Evolutionary conservation across 1,284 basidiomycete genomes (phyloP).

Genomic region (Omphalotus olearius): DNA sequence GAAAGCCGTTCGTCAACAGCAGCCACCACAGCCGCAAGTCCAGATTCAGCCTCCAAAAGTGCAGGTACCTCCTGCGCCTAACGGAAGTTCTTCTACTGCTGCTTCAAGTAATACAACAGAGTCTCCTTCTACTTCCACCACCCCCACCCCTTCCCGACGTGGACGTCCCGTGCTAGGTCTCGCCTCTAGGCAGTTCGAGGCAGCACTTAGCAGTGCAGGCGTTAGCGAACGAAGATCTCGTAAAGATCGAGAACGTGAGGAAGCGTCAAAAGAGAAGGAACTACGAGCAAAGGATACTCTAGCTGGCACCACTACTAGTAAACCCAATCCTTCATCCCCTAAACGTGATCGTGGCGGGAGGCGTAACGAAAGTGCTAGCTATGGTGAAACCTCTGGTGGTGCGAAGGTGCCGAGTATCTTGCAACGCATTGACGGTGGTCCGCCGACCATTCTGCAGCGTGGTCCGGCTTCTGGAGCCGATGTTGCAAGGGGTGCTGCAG

Average conservation of each 20-base stretch:
- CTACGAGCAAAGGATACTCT: slow-evolving; percentile 18
- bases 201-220: slow-evolving; percentile 54
- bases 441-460: slow-evolving; percentile 7
- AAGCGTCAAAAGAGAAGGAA: slow-evolving; percentile 13
- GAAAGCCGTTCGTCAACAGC: slow-evolving; percentile 7
- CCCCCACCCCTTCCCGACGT: slow-evolving; percentile 33
- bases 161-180: slow-evolving; percentile 53
- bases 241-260: slow-evolving; percentile 24
- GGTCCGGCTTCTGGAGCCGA: not conserved
- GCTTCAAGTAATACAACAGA: slow-evolving; percentile 9
- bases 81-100: slow-evolving; percentile 2
- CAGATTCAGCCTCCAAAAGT: not conserved
- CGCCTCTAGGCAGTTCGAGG: slow-evolving; percentile 62
- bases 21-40: not conserved
- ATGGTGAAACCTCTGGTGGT: slow-evolving; percentile 5
- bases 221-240: slow-evolving; percentile 32
- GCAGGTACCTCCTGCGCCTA: not conserved
- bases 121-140: slow-evolving; percentile 16
- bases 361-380: slow-evolving; percentile 12
- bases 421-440: slow-evolving; percentile 28
- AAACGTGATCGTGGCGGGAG: slow-evolving; percentile 12
- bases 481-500: no score
- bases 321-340: slow-evolving; percentile 8
- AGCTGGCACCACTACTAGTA: slow-evolving; percentile 14
- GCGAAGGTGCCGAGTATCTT: slow-evolving; percentile 29